A percentile compares a stretch with the other conserved stretches of the same genome.
Evolutionary conservation across 176 grass and related monocot species (phyloP).

Genomic region (Hordeum marinum): DNA sequence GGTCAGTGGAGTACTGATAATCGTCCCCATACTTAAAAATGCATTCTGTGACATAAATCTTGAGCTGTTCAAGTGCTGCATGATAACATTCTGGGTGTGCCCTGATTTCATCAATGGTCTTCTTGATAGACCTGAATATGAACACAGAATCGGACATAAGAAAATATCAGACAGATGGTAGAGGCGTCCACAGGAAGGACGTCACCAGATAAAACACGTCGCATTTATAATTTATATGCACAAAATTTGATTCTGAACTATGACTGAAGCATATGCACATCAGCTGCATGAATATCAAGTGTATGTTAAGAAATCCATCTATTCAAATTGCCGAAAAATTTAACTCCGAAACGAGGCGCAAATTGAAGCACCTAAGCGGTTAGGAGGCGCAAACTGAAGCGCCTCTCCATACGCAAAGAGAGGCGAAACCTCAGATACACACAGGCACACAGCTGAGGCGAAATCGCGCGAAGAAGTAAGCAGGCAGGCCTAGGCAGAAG

Average conservation of each 20-base stretch:
- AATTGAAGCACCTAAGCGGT: no score
- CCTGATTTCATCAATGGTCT: slow-evolving; percentile 37
- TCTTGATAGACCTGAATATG: slow-evolving; percentile 65
- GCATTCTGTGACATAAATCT: slow-evolving; percentile 54
- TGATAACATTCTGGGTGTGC: slow-evolving; percentile 14
- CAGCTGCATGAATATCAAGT: not conserved
- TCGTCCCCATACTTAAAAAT: slow-evolving; percentile 54
- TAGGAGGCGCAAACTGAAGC: not conserved
- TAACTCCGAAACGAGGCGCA: not conserved
- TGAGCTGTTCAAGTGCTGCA: slow-evolving; percentile 27
- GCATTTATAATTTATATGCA: not conserved
- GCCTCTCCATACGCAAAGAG: not conserved
- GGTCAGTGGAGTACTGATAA: slow-evolving; percentile 61
- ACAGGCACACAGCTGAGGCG: not conserved
- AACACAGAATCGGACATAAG: slow-evolving; percentile 15
- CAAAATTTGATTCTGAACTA: not conserved
- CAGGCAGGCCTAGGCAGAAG: not conserved
- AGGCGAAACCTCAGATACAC: not conserved
- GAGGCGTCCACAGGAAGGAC: not conserved
- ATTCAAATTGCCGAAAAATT: not conserved
- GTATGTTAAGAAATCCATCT: not conserved
- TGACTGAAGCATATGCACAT: not conserved
- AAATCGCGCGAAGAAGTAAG: not conserved
- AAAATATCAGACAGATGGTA: not conserved
- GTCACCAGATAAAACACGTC: not conserved